Base-by-base conservation (phyloP, 768 basidiomycete genomes). In the Tephrocybe sp. region DNA sequence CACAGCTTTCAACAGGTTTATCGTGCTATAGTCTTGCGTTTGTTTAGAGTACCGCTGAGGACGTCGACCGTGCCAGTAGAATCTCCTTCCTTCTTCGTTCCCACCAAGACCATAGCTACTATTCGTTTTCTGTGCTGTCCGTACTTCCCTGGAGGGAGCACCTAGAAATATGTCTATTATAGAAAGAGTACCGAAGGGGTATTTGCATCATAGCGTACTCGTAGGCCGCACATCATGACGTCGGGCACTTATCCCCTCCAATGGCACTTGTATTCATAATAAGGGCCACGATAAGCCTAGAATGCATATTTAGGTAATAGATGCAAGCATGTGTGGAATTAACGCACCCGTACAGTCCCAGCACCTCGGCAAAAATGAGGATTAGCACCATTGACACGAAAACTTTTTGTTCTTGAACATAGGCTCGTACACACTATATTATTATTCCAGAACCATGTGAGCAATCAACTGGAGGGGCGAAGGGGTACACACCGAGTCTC, bases 311-410 rank as follows among this genome's bases (percentile, higher is more conserved):
- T 19, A n/a, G 21, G 44, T 0, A 41, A 22, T 30, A 12, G 4
- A 22, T 15, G 4, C n/a, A 18, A 19, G 19, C 39, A 35, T 18
- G n/a, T 16, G 39, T 12, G 37, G 26, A 43, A 30, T 19, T 28
- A 30, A 27, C 45, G 40, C 3, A 42, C 56, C 18, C 91, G 61
- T 92, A 93, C 47, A 96, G 68, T 30, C 94, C 94, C 51, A 97
- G 72, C 19, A 97, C 94, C 67, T 96, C 93, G 6, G 84, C 86
- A 57, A 92, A 93, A 56, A 92, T 92, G 63, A 98, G 83, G 56
- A 98, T 95, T 34, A 98, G 84, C 16, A 98, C 92, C 95, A 98
- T 98, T 6, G 87, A 77, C 18, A 98, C 95, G 64, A 95, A 98
- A 22, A 98, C 84, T 64, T 83, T 87, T 53, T 86, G 86, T 71